Percentiles rank a stretch among this genome's conserved stretches.
Conservation (phyloP, 768 basidiomycete species). For the Russula emetica region DNA sequence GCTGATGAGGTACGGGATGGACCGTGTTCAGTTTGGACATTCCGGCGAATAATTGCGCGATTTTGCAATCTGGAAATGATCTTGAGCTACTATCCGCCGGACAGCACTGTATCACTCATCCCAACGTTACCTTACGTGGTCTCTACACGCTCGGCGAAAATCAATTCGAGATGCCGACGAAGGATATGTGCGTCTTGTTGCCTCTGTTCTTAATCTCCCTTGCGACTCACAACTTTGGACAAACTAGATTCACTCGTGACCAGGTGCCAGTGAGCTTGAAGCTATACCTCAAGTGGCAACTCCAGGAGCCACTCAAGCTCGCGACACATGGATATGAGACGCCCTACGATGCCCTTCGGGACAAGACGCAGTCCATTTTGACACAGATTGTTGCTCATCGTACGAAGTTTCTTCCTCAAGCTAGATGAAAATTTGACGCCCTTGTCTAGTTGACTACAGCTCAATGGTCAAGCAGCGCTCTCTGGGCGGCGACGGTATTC, state of each 20-base stretch:
- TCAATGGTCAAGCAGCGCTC: slow-evolving; percentile 77
- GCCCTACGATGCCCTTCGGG: slow-evolving; percentile 70
- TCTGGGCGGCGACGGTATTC: slow-evolving; percentile 67
- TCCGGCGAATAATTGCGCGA: slow-evolving; percentile 83
- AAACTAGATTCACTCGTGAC: slow-evolving; percentile 68
- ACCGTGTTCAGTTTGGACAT: slow-evolving; percentile 61
- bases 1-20: not conserved
- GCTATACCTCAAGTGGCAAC: slow-evolving; percentile 77
- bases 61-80: slow-evolving; percentile 77
- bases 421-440: slow-evolving; percentile 5
- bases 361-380: slow-evolving; percentile 83
- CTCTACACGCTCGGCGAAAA: slow-evolving; percentile 79
- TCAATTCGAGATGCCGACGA: slow-evolving; percentile 82
- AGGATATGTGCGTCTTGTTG: slow-evolving; percentile 60
- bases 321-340: slow-evolving; percentile 82
- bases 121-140: slow-evolving; percentile 76
- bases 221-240: not conserved
- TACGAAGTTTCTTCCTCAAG: slow-evolving; percentile 41
- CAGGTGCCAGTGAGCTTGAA: slow-evolving; percentile 83
- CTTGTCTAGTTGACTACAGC: slow-evolving; percentile 45
- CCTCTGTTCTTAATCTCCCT: not conserved
- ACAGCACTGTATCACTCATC: slow-evolving; percentile 80
- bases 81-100: slow-evolving; percentile 74
- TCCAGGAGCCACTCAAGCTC: slow-evolving; percentile 54
- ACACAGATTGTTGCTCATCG: slow-evolving; percentile 83